Evolutionary conservation across 1,284 basidiomycete genomes (phyloP).

Genomic region (Golubevia pallescens): DNA sequence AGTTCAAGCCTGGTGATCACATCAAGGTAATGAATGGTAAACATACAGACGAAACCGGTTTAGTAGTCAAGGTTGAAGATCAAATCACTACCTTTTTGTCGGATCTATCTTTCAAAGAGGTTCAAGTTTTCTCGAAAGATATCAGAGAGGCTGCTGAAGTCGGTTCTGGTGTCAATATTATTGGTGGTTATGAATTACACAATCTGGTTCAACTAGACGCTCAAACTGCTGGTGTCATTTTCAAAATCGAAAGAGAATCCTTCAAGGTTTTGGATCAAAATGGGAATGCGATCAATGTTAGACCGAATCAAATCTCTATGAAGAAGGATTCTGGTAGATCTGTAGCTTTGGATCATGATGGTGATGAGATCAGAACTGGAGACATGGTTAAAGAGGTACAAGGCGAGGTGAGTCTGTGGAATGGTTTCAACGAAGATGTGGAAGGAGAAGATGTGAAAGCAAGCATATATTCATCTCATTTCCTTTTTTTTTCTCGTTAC

Average conservation of each 20-base stretch:
- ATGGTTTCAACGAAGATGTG: neutral
- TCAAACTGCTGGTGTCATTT: constrained; percentile 61
- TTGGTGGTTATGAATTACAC: constrained; percentile 60
- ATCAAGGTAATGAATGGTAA: constrained; percentile 62
- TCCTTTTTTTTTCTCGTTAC: neutral
- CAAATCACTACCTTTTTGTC: constrained; percentile 62
- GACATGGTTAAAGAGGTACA: constrained; percentile 63
- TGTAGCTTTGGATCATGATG: constrained; percentile 56
- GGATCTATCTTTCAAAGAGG: constrained; percentile 55
- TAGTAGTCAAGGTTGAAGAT: constrained; percentile 61
- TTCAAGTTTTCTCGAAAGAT: constrained; percentile 61
- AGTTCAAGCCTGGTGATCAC: constrained; percentile 61
- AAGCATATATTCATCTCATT: too few relatives aligned
- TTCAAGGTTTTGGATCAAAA: constrained; percentile 61
- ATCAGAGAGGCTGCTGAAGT: constrained; percentile 62
- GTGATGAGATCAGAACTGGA: constrained; percentile 56
- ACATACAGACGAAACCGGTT: constrained; percentile 61
- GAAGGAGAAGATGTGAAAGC: neutral
- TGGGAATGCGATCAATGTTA: constrained; percentile 46
- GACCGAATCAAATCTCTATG: constrained; percentile 56
- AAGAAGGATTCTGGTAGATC: constrained; percentile 54
- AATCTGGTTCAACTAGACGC: constrained; percentile 61
- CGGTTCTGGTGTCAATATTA: constrained; percentile 58
- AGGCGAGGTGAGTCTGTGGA: constrained; percentile 29
- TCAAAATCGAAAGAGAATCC: constrained; percentile 62